These are phyloP conservation scores for Aethionema arabicum DNA, from an alignment of 345 rosid genomes.

Conservation along the genomic window DNA sequence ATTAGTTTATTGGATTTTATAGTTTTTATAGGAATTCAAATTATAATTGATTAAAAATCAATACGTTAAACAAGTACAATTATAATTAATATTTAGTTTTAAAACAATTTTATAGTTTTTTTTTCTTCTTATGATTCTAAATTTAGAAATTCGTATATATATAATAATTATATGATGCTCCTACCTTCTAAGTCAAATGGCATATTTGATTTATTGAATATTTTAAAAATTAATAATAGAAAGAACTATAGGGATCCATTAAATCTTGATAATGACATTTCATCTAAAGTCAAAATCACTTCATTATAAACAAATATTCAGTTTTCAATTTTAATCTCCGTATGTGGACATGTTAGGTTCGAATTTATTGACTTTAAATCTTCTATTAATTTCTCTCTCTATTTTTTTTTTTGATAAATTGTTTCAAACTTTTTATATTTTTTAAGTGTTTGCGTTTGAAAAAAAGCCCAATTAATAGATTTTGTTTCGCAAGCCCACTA, in stretches of 20 bases:
- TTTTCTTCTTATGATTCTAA: no score
- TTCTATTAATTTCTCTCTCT: no score
- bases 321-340: constrained; percentile 8
- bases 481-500: no score
- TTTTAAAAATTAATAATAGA: not conserved
- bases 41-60: not conserved
- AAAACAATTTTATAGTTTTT: not conserved
- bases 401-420: no score
- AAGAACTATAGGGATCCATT: not conserved
- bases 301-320: not conserved
- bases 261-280: constrained; percentile 13
- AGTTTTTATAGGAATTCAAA: no score
- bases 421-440: no score
- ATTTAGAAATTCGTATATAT: not conserved
- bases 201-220: constrained; percentile 16
- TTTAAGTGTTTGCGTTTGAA: no score
- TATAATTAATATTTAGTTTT: not conserved
- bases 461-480: no score
- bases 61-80: no score
- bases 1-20: no score
- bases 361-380: constrained; percentile 9
- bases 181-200: constrained; percentile 14
- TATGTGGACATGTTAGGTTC: constrained; percentile 17
- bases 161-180: no score
- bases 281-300: constrained; percentile 23